Conservation (phyloP, 768 basidiomycete genomes). For the Stropharia rugosoannulata region DNA sequence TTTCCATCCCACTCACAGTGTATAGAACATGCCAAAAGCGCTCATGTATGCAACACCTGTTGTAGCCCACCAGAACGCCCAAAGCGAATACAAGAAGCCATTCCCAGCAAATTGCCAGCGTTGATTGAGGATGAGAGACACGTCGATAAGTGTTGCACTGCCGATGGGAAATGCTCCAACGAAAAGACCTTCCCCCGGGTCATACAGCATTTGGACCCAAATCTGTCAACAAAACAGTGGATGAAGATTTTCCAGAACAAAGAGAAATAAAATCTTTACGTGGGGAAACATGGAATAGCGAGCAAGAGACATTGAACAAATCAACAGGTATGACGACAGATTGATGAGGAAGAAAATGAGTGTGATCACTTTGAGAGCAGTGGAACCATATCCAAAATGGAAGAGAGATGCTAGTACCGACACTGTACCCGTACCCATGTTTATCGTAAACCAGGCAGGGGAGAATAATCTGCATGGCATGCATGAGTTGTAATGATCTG, state of each 20-base stretch:
- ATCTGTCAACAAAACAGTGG: conserved; percentile 40
- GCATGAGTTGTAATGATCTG: neutral
- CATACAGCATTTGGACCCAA: conserved; percentile 35
- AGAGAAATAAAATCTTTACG: neutral
- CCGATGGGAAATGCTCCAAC: conserved; percentile 53
- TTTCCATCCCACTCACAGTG: conserved; percentile 20
- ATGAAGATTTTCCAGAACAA: neutral
- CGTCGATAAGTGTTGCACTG: conserved; percentile 51
- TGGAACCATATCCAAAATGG: conserved; percentile 45
- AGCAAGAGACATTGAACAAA: conserved; percentile 39
- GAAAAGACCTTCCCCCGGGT: conserved; percentile 42
- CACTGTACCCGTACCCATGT: conserved; percentile 39
- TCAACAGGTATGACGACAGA: conserved; percentile 46
- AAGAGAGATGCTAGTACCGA: conserved; percentile 52
- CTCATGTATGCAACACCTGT: conserved; percentile 41
- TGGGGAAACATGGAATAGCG: conserved; percentile 37
- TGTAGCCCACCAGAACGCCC: conserved; percentile 70
- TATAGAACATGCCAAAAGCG: conserved; percentile 17
- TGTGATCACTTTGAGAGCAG: conserved; percentile 30
- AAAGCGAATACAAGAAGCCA: conserved; percentile 50
- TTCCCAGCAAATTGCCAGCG: conserved; percentile 47
- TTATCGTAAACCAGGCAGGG: conserved; percentile 18
- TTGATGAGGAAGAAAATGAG: conserved; percentile 59
- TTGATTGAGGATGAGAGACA: conserved; percentile 40
- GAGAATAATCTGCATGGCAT: conserved; percentile 9